Evolutionary conservation across 2,329 filamentous ascomycete species (phyloP).

Genomic region (Penicillium sp.): DNA sequence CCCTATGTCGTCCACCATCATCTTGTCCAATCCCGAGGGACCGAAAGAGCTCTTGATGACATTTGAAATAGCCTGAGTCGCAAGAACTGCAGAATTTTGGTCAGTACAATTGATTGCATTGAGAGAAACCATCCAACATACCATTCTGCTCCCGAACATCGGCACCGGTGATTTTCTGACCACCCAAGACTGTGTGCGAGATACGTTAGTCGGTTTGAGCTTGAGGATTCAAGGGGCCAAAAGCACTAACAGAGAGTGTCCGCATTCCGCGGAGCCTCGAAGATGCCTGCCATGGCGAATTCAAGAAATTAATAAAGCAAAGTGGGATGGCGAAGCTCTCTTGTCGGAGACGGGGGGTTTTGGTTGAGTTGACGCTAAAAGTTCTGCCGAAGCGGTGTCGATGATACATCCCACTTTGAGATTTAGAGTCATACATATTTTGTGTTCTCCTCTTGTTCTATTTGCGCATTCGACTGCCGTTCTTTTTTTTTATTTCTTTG

Average conservation of each 20-base stretch:
- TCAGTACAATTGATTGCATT: conserved; percentile 3
- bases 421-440: conserved; percentile 24
- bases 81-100: conserved; percentile 64
- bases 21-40: conserved; percentile 95
- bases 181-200: conserved; percentile 70
- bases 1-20: conserved; percentile 99
- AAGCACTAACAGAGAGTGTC: conserved; percentile 77
- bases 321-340: conserved; percentile 32
- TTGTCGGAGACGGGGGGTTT: conserved; percentile 27
- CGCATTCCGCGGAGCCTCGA: conserved; percentile 87
- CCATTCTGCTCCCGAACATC: conserved; percentile 98
- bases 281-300: conserved; percentile 81
- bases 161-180: conserved; percentile 93
- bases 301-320: conserved; percentile 20
- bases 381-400: conserved; percentile 47
- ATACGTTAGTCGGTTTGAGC: conserved; percentile 30
- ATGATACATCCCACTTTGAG: conserved; percentile 42
- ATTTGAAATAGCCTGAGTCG: conserved; percentile 96
- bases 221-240: neutral
- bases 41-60: conserved; percentile 99
- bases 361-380: conserved; percentile 34
- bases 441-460: conserved; percentile 2
- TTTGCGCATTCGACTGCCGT: conserved; percentile 15
- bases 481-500: conserved; percentile 12
- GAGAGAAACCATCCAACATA: conserved; percentile 44